Evolutionary conservation across 1,284 basidiomycete genomes (phyloP), one percentile per base, ranked within the genome.

Genomic region (Bondarzewia mesenterica): DNA sequence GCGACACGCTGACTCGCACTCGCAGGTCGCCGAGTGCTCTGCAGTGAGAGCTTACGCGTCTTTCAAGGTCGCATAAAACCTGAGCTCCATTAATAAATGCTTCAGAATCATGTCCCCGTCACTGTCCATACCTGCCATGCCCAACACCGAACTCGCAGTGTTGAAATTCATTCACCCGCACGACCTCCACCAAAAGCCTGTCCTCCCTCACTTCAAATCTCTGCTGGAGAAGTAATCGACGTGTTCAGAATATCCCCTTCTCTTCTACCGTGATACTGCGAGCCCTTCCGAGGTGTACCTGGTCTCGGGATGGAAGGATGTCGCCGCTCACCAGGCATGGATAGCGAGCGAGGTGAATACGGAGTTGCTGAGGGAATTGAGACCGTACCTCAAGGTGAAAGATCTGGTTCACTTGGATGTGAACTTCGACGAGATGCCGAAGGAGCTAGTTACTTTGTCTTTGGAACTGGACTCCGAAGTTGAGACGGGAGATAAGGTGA

Each of bases 231-330:
- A 57, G 48, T 71, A 75, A 56, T 61, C 65, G 4, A 62, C 63
- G 22, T 67, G 63, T 52, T 74, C 72, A 0, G 64, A 66, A 14
- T 69, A 66, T 52, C 65, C 69, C 12, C 52, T 75, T 15, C 54
- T 58, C 22, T 72, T 67, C 57, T 72, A 68, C 58, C 54, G 58
- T 12, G 58, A 66, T 48, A 46, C 51, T 14, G 27, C 48, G 5
- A 52, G 59, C 27, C 43, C 59, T 3, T 49, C 45, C 3, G 51
- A 58, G 29, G 48, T 75, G 2, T 67, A 70, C 54, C 54, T 77
- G 35, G 52, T 74, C 35, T 68, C 72, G 3, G 72, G 74, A 4
- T 77, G 74, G 76, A 46, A 60, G 44, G 61, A 63, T 50, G 66
- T 69, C 16, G 52, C 54, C 7, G 66, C 67, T 7, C 74, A 76